Conservation (phyloP, 176 grass and related monocot species). For the Phragmites australis region DNA sequence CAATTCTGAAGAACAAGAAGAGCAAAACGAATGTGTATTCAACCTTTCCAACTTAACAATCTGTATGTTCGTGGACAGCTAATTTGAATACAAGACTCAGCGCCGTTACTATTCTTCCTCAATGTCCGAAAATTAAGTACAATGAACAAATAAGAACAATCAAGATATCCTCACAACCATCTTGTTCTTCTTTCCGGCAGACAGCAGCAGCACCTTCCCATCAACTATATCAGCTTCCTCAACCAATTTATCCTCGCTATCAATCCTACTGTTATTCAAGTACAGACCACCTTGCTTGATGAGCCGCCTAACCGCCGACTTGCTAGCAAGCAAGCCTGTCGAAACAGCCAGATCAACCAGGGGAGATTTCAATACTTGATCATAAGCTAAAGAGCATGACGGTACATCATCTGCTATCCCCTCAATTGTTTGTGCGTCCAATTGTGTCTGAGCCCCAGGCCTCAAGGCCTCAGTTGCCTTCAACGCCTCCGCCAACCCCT, state of each 20-base stretch:
- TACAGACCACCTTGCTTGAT: constrained; percentile 94
- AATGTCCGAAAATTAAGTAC: constrained; percentile 22
- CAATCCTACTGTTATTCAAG: constrained; percentile 73
- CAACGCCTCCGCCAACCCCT: constrained; percentile 80
- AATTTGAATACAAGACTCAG: constrained; percentile 6
- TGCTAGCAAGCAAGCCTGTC: constrained; percentile 73
- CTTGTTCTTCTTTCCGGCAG: constrained; percentile 97
- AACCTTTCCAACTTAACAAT: neutral
- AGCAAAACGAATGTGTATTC: neutral
- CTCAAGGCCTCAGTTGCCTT: constrained; percentile 81
- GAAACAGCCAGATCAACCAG: constrained; percentile 87
- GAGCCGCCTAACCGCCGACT: constrained; percentile 64
- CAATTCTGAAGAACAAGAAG: neutral
- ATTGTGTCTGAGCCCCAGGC: constrained; percentile 65
- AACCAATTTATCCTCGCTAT: constrained; percentile 66
- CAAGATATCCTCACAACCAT: constrained; percentile 89
- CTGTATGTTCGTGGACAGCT: neutral
- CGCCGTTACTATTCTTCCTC: constrained; percentile 4
- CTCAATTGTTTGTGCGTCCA: constrained; percentile 79
- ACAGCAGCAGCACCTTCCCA: constrained; percentile 80
- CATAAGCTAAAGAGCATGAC: constrained; percentile 69
- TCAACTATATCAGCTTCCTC: constrained; percentile 76
- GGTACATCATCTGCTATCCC: constrained; percentile 85
- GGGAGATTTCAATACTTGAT: constrained; percentile 76
- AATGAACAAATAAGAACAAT: constrained; percentile 43